These are phyloP conservation scores for Carex kokanica DNA, from an alignment of 176 grass and related monocot species.

Conservation along the genomic window DNA sequence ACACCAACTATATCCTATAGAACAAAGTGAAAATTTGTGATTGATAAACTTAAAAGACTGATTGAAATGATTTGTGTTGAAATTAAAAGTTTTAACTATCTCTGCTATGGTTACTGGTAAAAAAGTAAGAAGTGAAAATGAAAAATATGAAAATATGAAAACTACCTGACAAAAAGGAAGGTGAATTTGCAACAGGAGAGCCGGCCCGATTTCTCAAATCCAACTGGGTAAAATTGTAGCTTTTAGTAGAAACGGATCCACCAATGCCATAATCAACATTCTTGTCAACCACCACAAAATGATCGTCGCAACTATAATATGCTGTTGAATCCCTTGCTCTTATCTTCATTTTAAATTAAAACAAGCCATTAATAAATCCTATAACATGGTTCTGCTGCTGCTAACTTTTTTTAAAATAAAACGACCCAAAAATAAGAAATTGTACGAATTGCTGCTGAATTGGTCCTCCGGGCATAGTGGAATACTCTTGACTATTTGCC, in stretches of 20 bases:
- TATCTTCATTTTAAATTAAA: constrained; percentile 41
- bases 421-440: neutral
- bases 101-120: constrained; percentile 18
- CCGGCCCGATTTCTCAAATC: constrained; percentile 36
- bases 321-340: constrained; percentile 78
- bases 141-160: constrained; percentile 1
- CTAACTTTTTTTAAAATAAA: neutral
- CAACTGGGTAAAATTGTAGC: neutral
- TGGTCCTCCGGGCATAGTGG: neutral
- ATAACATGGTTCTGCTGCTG: neutral
- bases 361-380: constrained; percentile 16
- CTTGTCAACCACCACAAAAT: constrained; percentile 97
- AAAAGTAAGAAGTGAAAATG: neutral
- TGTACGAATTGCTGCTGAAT: neutral
- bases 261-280: constrained; percentile 73
- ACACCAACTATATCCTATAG: neutral
- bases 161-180: constrained; percentile 43
- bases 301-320: constrained; percentile 96
- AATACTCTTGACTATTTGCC: neutral
- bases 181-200: constrained; percentile 9
- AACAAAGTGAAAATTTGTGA: neutral
- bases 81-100: neutral
- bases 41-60: neutral
- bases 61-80: neutral
- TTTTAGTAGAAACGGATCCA: constrained; percentile 44